Percentiles rank a stretch among this genome's conserved stretches.
Evolutionary conservation across 768 basidiomycete species (phyloP).

Genomic region (Leccinum truebloodii): DNA sequence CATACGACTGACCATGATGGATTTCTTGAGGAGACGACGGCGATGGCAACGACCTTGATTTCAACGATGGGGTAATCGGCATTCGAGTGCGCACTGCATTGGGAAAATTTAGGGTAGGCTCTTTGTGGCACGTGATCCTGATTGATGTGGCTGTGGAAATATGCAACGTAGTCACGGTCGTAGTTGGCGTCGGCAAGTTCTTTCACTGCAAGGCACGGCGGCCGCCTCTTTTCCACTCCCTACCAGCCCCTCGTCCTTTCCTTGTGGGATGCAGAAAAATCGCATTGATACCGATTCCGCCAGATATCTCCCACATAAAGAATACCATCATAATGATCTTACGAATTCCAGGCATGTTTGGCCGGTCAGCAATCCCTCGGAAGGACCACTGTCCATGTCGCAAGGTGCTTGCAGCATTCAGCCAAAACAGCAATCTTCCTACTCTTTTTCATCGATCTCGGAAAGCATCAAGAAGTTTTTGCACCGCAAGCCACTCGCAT

Average conservation of each 20-base stretch:
- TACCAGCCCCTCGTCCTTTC: neutral
- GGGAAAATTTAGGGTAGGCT: slow-evolving; percentile 28
- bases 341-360: slow-evolving; percentile 19
- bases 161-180: neutral
- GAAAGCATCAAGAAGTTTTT: slow-evolving; percentile 21
- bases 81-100: neutral
- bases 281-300: slow-evolving; percentile 5
- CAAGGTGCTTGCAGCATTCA: slow-evolving; percentile 11
- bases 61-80: slow-evolving; percentile 15
- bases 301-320: slow-evolving; percentile 21
- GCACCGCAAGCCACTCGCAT: slow-evolving; percentile 15
- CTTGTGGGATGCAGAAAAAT: slow-evolving; percentile 26
- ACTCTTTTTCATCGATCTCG: slow-evolving; percentile 12
- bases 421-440: slow-evolving; percentile 6
- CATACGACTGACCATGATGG: slow-evolving; percentile 34
- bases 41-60: slow-evolving; percentile 25
- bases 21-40: slow-evolving; percentile 29
- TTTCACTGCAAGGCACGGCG: slow-evolving; percentile 1
- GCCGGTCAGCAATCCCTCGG: slow-evolving; percentile 25
- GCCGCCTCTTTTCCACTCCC: neutral
- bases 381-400: slow-evolving; percentile 10
- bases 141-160: slow-evolving; percentile 14
- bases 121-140: slow-evolving; percentile 22
- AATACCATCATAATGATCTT: slow-evolving; percentile 19
- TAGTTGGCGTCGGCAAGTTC: neutral